Conservation (phyloP, 2,329 filamentous ascomycete species). For the Pseudogymnoascus sp. region DNA sequence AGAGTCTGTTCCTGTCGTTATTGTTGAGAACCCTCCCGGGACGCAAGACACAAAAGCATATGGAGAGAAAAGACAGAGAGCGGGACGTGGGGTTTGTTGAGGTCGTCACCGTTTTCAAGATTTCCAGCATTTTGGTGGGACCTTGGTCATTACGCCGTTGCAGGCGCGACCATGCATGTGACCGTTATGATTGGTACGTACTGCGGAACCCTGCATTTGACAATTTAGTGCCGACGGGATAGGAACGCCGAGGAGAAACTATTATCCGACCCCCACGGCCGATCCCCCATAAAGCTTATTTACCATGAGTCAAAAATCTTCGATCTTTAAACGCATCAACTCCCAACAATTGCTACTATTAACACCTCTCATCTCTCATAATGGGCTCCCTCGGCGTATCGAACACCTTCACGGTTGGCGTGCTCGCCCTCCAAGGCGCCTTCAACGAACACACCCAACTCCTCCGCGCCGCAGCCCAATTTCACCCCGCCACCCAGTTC, state of each 20-base stretch:
- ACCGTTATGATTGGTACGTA: constrained; percentile 5
- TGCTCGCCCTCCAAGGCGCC: constrained; percentile 78
- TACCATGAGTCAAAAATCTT: constrained; percentile 6
- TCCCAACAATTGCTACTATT: not conserved
- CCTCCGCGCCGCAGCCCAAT: constrained; percentile 51
- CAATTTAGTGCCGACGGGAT: constrained; percentile 1
- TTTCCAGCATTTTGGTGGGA: constrained; percentile 9
- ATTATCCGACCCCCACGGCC: constrained; percentile 2
- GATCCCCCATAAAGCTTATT: constrained; percentile 9
- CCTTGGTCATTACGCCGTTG: constrained; percentile 3
- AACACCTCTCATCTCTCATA: not conserved
- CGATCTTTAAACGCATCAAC: not conserved
- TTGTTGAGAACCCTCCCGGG: constrained; percentile 5
- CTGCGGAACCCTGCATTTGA: constrained; percentile 3
- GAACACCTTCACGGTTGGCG: constrained; percentile 45
- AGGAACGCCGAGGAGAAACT: constrained; percentile 6
- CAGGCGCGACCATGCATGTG: not conserved
- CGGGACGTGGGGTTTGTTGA: not conserved
- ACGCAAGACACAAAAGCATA: constrained; percentile 6
- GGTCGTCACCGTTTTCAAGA: constrained; percentile 6
- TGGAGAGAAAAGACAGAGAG: not conserved
- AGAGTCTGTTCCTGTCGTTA: not conserved
- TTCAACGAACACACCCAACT: constrained; percentile 82
- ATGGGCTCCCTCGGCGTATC: constrained; percentile 17
- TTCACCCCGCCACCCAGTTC: constrained; percentile 11